Conservation (phyloP, 768 basidiomycete species). For the Gautieria morchelliformis region DNA sequence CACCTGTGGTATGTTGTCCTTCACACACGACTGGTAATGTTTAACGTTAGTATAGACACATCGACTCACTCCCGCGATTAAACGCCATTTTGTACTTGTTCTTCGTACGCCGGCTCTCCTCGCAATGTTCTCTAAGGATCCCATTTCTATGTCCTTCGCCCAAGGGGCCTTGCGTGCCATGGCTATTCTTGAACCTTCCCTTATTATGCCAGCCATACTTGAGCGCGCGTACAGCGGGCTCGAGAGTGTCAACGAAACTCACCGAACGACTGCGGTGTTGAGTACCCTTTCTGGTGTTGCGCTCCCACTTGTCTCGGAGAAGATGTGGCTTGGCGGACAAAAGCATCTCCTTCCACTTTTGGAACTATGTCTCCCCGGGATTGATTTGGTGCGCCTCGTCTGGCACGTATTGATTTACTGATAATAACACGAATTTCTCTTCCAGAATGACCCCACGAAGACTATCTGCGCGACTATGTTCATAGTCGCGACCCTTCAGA, state of each 20-base stretch:
- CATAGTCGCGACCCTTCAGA: conserved; percentile 61
- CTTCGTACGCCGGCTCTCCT: conserved; percentile 82
- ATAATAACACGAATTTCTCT: conserved; percentile 1
- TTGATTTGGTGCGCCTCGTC: conserved; percentile 58
- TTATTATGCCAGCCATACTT: conserved; percentile 85
- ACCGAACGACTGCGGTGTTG: conserved; percentile 85
- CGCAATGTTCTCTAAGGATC: conserved; percentile 86
- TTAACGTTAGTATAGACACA: conserved; percentile 37
- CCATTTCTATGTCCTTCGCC: conserved; percentile 68
- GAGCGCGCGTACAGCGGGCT: conserved; percentile 87
- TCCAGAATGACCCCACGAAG: conserved; percentile 71
- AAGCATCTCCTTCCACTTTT: conserved; percentile 82
- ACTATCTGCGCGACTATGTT: conserved; percentile 75
- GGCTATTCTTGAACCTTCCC: conserved; percentile 68
- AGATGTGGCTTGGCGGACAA: conserved; percentile 76
- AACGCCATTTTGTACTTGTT: conserved; percentile 69
- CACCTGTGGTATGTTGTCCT: conserved; percentile 47
- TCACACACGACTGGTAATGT: not conserved
- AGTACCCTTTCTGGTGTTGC: conserved; percentile 74
- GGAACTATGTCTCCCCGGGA: conserved; percentile 83
- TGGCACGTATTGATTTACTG: not conserved
- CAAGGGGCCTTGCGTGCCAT: conserved; percentile 72
- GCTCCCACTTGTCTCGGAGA: conserved; percentile 67
- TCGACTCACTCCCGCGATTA: conserved; percentile 73
- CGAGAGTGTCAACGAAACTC: conserved; percentile 93